Evolutionary conservation across 2,329 filamentous ascomycete genomes (phyloP).

Genomic region (Pestalotiopsis sp.): DNA sequence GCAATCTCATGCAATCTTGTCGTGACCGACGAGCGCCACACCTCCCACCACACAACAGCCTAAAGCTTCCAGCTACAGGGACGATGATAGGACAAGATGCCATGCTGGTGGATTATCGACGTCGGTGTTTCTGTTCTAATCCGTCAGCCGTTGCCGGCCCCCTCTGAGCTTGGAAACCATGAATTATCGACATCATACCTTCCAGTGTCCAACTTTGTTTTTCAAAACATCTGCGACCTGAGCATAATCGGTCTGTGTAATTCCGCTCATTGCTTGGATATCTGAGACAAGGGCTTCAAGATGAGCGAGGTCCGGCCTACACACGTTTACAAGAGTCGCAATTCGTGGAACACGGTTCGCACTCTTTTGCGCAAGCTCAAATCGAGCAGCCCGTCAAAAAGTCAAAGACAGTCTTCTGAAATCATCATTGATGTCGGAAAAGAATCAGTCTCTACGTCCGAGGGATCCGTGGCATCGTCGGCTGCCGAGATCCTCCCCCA

Average conservation of each 20-base stretch:
- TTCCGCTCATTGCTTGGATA: neutral
- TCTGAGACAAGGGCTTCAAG: neutral
- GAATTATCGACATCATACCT: neutral
- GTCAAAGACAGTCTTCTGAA: constrained; percentile 13
- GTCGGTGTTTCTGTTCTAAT: constrained; percentile 9
- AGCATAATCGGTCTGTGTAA: neutral
- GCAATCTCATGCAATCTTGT: constrained; percentile 8
- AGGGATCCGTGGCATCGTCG: constrained; percentile 18
- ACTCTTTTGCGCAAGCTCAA: constrained; percentile 20
- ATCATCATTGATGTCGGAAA: constrained; percentile 16
- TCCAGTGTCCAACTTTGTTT: neutral
- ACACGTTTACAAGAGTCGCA: constrained; percentile 15
- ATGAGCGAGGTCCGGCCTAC: constrained; percentile 19
- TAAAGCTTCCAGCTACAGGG: neutral
- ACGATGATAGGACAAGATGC: constrained; percentile 7
- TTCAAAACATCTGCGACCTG: neutral
- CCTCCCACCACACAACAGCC: neutral
- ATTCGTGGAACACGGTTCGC: constrained; percentile 24
- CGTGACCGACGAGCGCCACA: constrained; percentile 5
- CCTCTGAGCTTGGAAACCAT: neutral
- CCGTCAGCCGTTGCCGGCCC: constrained; percentile 2
- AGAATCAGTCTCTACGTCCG: constrained; percentile 18
- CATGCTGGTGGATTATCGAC: constrained; percentile 1
- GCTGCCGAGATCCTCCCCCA: constrained; percentile 17
- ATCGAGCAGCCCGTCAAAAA: constrained; percentile 14